Base-by-base conservation (phyloP, 441 rosid species). In the Adansonia rubrostipa region DNA sequence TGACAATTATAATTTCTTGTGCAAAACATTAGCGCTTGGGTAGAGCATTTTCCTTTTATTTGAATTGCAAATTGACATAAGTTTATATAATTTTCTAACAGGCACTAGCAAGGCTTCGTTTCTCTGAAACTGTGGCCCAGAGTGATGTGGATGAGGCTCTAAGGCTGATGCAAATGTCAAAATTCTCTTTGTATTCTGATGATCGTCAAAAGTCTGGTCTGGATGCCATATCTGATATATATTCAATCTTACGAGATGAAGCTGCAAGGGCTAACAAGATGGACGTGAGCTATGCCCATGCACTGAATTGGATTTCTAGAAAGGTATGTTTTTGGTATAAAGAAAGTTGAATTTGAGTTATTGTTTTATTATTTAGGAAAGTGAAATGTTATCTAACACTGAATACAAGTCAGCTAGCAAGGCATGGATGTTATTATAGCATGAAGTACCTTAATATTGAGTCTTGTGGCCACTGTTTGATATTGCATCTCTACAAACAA, bases 121-220 rank as follows among this genome's bases (percentile, higher is more conserved):
- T 97, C 85, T 95, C 99, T 22, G 98, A 92, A 82, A 85, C 91
- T 65, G 99, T 97, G 81, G 97, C 97, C 53, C 99, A 97, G 84
- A 97, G 99, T 80, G 99, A 97, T 75, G 97, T 97, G 79, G 98
- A 97, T 77, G 99, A 97, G 81, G 99, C 99, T 61, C 91, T 97
- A 17, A 85, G 99, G 81, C 83, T 93, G 74, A 97, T 95, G 97
- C 99, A 97, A 84, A 97, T 97, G 99, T 97, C 99, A 22, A 97
- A 97, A 66, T 93, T 95, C 89, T 95, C 99, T n/a, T 62, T 97
- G 86, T 97, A 97, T 84, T 88, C 98, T 3, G 98, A 97, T 81
- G 99, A 97, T 70, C 88, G 99, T 62, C 96, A 91, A 60, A 88
- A 82, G 79, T 90, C 98, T 73, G 99, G 99, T 73, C 88, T 97